A percentile compares a stretch with the other conserved stretches of the same genome.
Evolutionary conservation across 2,329 filamentous ascomycete genomes (phyloP).

Genomic region (Trichophyton benhamiae): DNA sequence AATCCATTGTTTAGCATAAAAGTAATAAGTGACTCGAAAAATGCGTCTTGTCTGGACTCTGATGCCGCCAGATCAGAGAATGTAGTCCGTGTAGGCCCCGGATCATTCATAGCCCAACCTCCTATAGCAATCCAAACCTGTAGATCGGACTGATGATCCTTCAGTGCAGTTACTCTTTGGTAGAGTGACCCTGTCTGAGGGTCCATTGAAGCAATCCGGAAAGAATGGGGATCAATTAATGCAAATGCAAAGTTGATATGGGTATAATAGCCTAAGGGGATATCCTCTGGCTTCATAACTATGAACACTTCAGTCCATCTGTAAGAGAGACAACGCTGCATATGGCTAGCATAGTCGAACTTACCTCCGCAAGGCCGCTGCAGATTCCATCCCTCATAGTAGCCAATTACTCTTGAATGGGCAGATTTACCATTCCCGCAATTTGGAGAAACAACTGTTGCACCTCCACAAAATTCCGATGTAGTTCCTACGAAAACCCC

Average conservation of each 20-base stretch:
- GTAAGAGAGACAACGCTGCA: background rate
- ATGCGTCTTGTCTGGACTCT: constrained; percentile 16
- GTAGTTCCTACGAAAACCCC: background rate
- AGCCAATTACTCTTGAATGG: constrained; percentile 16
- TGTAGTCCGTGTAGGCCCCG: constrained; percentile 15
- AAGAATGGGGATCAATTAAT: constrained; percentile 18
- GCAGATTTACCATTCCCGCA: background rate
- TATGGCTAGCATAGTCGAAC: background rate
- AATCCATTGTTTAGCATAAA: constrained; percentile 36
- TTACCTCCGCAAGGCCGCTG: constrained; percentile 16
- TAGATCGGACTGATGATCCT: background rate
- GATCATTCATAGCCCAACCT: constrained; percentile 31
- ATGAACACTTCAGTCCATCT: background rate
- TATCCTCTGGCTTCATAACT: constrained; percentile 9
- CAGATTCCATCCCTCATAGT: constrained; percentile 25
- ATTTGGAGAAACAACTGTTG: background rate
- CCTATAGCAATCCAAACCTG: constrained; percentile 24
- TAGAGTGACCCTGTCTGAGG: constrained; percentile 19
- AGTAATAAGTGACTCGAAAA: constrained; percentile 26
- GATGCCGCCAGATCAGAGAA: constrained; percentile 18
- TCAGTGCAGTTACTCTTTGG: constrained; percentile 4
- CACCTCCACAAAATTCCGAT: background rate
- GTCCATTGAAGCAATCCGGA: constrained; percentile 13
- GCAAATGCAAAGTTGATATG: constrained; percentile 20
- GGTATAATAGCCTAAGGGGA: constrained; percentile 13